A percentile compares a stretch with the other conserved stretches of the same genome.
phyloP scores from a whole-genome alignment of 805 yeast species.

The Spathaspora sp. region DNA sequence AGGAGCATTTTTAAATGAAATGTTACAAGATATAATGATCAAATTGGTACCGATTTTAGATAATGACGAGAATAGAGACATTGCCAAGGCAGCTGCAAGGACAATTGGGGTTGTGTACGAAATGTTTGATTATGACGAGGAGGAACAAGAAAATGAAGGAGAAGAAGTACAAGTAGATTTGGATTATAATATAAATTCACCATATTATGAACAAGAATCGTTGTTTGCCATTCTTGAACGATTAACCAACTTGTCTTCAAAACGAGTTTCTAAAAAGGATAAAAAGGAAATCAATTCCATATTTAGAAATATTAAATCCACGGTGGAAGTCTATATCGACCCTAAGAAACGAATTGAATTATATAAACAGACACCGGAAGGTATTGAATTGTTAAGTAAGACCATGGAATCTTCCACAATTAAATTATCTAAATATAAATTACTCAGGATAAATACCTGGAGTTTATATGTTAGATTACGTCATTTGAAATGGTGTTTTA shows the following conservation, averaged over 20 bases:
- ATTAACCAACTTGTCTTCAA: conserved; percentile 50
- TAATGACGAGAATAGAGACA: conserved; percentile 37
- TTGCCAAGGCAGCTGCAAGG: conserved; percentile 53
- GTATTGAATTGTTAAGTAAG: conserved; percentile 26
- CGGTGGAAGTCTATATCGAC: conserved; percentile 41
- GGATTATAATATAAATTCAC: conserved; percentile 44
- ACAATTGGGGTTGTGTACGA: conserved; percentile 57
- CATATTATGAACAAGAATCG: conserved; percentile 52
- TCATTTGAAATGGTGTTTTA: conserved; percentile 48
- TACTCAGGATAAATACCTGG: conserved; percentile 49
- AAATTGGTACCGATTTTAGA: conserved; percentile 42
- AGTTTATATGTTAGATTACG: conserved; percentile 45
- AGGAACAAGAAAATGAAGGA: conserved; percentile 23
- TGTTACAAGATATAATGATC: conserved; percentile 31
- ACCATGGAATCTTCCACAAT: conserved; percentile 35
- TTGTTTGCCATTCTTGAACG: conserved; percentile 37
- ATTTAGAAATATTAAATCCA: conserved; percentile 53
- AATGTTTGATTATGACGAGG: conserved; percentile 37
- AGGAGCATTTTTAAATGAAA: conserved; percentile 40
- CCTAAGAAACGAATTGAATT: conserved; percentile 30
- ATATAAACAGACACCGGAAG: conserved; percentile 32
- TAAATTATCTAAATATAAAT: conserved; percentile 41
- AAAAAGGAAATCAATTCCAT: conserved; percentile 57
- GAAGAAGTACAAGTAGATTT: conserved; percentile 32
- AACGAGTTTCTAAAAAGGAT: conserved; percentile 58